A percentile compares a stretch with the other conserved stretches of the same genome.
phyloP scores from a whole-genome alignment of 768 basidiomycete species.

The Serendipita sp. region DNA sequence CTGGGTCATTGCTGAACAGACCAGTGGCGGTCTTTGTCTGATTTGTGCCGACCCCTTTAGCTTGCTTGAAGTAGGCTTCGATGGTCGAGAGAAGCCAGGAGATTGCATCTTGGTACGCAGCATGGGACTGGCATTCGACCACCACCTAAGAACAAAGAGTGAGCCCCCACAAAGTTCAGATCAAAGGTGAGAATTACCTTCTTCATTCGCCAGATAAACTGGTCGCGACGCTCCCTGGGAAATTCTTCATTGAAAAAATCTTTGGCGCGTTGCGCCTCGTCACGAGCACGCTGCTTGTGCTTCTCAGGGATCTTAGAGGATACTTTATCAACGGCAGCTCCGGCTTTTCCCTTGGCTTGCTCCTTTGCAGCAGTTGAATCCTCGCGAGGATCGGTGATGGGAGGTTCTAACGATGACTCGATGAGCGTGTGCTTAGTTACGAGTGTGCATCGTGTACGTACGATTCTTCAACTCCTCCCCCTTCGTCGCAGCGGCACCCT shows the following conservation, averaged over 20 bases:
- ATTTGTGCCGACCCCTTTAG: slow-evolving; percentile 23
- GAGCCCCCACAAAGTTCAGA: background rate
- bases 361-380: background rate
- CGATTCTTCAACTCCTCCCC: slow-evolving; percentile 6
- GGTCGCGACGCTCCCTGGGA: slow-evolving; percentile 78
- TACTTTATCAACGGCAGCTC: slow-evolving; percentile 20
- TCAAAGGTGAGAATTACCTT: slow-evolving; percentile 35
- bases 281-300: slow-evolving; percentile 40
- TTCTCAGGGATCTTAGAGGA: slow-evolving; percentile 49
- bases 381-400: background rate
- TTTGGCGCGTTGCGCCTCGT: slow-evolving; percentile 41
- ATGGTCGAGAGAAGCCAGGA: slow-evolving; percentile 53
- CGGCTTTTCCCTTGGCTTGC: slow-evolving; percentile 6
- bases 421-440: background rate
- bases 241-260: slow-evolving; percentile 69
- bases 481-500: background rate
- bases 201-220: slow-evolving; percentile 85
- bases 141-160: slow-evolving; percentile 36
- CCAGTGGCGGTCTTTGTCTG: slow-evolving; percentile 20
- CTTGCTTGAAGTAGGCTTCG: slow-evolving; percentile 45
- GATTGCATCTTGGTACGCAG: slow-evolving; percentile 71
- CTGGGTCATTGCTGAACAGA: slow-evolving; percentile 30
- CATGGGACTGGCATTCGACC: slow-evolving; percentile 82
- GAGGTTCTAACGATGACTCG: background rate
- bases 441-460: background rate